Evolutionary conservation across 2,329 filamentous ascomycete species (phyloP).

Genomic region (Aspergillus piperis): DNA sequence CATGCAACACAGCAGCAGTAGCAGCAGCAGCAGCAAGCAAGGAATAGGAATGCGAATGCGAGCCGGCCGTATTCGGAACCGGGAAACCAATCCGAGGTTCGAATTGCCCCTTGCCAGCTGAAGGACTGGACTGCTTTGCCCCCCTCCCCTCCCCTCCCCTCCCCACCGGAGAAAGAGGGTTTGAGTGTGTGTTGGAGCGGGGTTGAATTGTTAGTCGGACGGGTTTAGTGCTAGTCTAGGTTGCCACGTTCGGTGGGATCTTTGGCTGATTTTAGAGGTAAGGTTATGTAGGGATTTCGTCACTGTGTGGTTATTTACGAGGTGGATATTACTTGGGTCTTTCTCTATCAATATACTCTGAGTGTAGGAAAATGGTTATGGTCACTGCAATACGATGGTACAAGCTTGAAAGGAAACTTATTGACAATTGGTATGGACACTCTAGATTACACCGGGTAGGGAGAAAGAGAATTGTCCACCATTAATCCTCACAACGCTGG

Average conservation of each 20-base stretch:
- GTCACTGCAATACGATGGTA: too few species aligned
- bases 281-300: too few species aligned
- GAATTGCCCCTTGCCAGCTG: not conserved
- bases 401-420: not conserved
- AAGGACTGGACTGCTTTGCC: too few species aligned
- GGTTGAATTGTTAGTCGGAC: too few species aligned
- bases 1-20: not conserved
- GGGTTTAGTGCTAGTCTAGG: not conserved
- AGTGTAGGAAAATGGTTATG: too few species aligned
- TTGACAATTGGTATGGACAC: constrained; percentile 20
- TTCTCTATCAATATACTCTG: too few species aligned
- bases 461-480: constrained; percentile 17
- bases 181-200: too few species aligned
- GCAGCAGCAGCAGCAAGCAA: not conserved
- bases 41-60: not conserved
- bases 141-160: too few species aligned
- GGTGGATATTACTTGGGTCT: too few species aligned
- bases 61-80: not conserved
- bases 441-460: constrained; percentile 34
- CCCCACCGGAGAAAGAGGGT: too few species aligned
- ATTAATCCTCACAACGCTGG: constrained; percentile 2
- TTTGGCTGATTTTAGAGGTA: too few species aligned
- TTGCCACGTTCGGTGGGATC: not conserved
- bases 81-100: not conserved
- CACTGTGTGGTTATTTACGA: too few species aligned